Base-by-base conservation (phyloP, 331 rosid species). In the Rhamnella rubrinervis region DNA sequence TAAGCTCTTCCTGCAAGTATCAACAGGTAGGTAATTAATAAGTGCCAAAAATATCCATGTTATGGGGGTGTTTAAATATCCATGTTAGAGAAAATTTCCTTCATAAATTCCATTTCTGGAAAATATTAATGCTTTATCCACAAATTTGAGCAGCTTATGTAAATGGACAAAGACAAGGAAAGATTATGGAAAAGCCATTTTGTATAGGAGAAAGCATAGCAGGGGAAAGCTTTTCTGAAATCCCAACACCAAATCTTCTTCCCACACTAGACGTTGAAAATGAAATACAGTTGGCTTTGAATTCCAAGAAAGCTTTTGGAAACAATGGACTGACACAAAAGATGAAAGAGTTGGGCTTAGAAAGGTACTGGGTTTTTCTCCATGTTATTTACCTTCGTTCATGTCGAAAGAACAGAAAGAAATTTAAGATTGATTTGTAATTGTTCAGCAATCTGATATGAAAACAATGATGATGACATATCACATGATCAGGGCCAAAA, bases 131-230 rank as follows among this genome's bases (percentile, higher is more conserved):
- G 21, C 5, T 69, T 81, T 78, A 57, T 55, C 25, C 53, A 63
- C 53, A 63, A 49, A 35, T 55, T 53, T 74, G 40, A 75, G 61
- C 74, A 95, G 98, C 97, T 65, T 95, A 91, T 79, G 98, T 86
- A 57, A 95, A 95, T 85, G 98, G 98, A 75, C 90, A 87, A 87
- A 95, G 96, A 78, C 96, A 91, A 77, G 98, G 97, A 62, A 84
- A 80, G 72, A 77, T 95, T 58, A 83, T 87, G 87, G 98, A 95
- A 71, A 91, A 77, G 74, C 87, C 92, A 63, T 93, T 93, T 77
- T 55, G 77, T 60, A 72, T 83, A 58, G 96, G 95, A 73, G 96
- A 93, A 50, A 77, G 49, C 85, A 88, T 93, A 77, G 85, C 87
- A 53, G 79, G 75, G 60, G 96, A 89, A 71, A 78, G 65, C 10